Conservation (phyloP, 139 green algal species). For the Coccomyxa sp. region DNA sequence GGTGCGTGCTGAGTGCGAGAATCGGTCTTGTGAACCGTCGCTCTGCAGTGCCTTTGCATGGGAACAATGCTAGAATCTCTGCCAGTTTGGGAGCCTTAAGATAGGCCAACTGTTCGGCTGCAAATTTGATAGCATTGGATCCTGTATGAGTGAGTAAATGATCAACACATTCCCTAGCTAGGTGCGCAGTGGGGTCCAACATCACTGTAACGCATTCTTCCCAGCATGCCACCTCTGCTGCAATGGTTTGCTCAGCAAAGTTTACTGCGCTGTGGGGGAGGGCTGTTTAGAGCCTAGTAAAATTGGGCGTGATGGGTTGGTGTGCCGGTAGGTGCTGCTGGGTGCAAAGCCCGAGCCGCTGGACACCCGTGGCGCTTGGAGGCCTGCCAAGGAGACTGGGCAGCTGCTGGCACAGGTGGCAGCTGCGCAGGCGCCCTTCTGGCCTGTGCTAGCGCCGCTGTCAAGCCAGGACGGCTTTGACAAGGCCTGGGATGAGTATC, state of each 20-base stretch:
- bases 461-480: neutral
- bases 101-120: too few species aligned
- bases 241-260: too few species aligned
- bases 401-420: neutral
- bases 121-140: too few species aligned
- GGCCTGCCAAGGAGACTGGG: neutral
- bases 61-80: neutral
- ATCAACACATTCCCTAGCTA: too few species aligned
- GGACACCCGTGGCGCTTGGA: neutral
- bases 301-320: neutral
- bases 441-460: neutral
- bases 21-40: neutral
- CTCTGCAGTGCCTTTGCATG: neutral
- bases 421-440: neutral
- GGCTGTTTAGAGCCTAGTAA: too few species aligned
- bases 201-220: too few species aligned
- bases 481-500: neutral
- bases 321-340: constrained; percentile 1
- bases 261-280: too few species aligned
- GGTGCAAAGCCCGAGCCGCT: neutral
- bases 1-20: constrained; percentile 17
- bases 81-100: too few species aligned
- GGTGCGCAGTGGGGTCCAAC: too few species aligned
- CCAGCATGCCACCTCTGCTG: too few species aligned
- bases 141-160: too few species aligned